Evolutionary conservation across 495 filamentous ascomycete species (phyloP).

Genomic region (Xylaria nigripes): DNA sequence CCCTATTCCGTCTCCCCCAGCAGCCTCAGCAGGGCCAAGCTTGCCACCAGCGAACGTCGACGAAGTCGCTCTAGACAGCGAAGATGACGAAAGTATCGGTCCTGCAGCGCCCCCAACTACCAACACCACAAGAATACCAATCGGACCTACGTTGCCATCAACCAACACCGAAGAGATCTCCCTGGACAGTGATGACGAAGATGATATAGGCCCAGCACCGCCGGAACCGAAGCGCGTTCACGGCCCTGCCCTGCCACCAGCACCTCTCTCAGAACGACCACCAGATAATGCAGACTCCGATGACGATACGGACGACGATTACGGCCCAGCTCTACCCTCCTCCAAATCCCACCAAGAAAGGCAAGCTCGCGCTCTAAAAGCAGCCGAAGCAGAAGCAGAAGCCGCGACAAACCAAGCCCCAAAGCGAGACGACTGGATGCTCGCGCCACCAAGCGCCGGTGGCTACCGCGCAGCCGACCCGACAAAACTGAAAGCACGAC

Average conservation of each 20-base stretch:
- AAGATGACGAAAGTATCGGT: slow-evolving; percentile 18
- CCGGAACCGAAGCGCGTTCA: slow-evolving; percentile 26
- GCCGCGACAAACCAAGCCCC: slow-evolving; percentile 25
- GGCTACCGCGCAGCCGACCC: slow-evolving; percentile 64
- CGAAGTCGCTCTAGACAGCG: slow-evolving; percentile 17
- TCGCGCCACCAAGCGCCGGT: slow-evolving; percentile 64
- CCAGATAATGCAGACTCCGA: slow-evolving; percentile 21
- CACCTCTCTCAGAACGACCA: slow-evolving; percentile 33
- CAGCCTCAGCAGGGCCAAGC: not conserved
- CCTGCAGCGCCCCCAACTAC: slow-evolving; percentile 14
- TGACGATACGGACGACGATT: slow-evolving; percentile 38
- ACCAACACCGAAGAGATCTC: slow-evolving; percentile 20
- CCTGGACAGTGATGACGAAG: slow-evolving; percentile 16
- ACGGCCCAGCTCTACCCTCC: slow-evolving; percentile 74
- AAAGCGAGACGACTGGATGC: slow-evolving; percentile 88
- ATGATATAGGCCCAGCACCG: slow-evolving; percentile 17
- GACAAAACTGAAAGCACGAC: slow-evolving; percentile 70
- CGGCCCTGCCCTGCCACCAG: slow-evolving; percentile 40
- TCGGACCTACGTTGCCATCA: slow-evolving; percentile 31
- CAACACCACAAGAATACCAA: slow-evolving; percentile 10
- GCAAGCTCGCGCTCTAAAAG: slow-evolving; percentile 16
- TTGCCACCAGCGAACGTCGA: slow-evolving; percentile 12
- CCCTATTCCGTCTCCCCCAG: not conserved
- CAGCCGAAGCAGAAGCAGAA: slow-evolving; percentile 12
- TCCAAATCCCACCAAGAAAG: slow-evolving; percentile 20